Base-by-base conservation (phyloP, 1,139 yeast species). In the Yamadazyma oceani region DNA sequence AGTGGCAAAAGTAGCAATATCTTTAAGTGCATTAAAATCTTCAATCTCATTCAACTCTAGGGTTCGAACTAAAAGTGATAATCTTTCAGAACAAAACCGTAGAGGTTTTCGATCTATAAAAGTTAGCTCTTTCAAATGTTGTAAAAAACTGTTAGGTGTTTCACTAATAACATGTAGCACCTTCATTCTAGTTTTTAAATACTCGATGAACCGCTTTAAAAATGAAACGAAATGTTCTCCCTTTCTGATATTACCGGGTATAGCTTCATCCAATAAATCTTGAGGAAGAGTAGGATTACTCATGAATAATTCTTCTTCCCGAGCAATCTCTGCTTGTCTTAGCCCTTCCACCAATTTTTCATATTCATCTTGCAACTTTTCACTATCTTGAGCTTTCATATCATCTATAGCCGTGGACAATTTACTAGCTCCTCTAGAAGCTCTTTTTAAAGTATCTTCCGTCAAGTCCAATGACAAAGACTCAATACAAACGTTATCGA, bases 141-240 rank as follows among this genome's bases (percentile, higher is more conserved):
- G 95, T 42, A 92, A 62, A 57, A 92, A 92, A 37, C 97, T 88
- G 6, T 82, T 76, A 0, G 99, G 98, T 0, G 98, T 94, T 58
- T 92, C 99, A 31, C 97, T 88, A 33, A 92, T 89, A 34, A 94
- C 98, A 65, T 92, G 97, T 35, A 94, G 65, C 1, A 92, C 97
- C 65, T 92, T 92, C 98, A 92, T 92, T 62, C 98, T 80, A 2
- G 97, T 92, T 54, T 92, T 92, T 52, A 92, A 69, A 61, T 94
- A 92, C 57, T 94, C 99, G 31, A 94, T 87, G 52, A 92, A 86
- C 45, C 99, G 69, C 53, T 89, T 88, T 55, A 92, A 71, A 56
- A 92, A 92, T 2, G 97, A 88, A 11, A 92, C 84, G 55, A 92
- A 92, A 66, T 92, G 98, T 55, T 94, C 98, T 0, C 97, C 99